Conservation (phyloP, 129 eudicot species). For the Flaveria trinervia region DNA sequence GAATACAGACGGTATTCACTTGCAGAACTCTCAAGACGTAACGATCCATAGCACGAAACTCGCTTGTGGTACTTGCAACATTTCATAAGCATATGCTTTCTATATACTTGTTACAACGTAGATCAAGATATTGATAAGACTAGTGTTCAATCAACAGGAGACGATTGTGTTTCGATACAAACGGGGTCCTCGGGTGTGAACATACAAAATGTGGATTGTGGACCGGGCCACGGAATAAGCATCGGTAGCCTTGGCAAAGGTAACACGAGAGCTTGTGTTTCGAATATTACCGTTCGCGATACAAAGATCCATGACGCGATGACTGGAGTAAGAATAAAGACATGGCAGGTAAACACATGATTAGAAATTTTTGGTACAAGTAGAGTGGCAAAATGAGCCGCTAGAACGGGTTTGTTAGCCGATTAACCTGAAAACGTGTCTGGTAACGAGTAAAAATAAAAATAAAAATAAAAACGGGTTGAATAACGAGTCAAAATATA, state of each 20-base stretch:
- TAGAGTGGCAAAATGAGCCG: not conserved
- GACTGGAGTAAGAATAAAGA: constrained; percentile 78
- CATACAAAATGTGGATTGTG: constrained; percentile 62
- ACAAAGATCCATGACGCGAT: constrained; percentile 42
- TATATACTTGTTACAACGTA: not conserved
- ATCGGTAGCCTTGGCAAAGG: constrained; percentile 73
- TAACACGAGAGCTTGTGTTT: constrained; percentile 61
- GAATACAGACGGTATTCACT: constrained; percentile 85
- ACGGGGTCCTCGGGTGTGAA: constrained; percentile 58
- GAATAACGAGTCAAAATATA: no score
- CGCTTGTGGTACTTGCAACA: constrained; percentile 54
- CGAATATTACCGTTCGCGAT: constrained; percentile 63
- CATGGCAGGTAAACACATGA: constrained; percentile 62
- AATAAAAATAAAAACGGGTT: no score
- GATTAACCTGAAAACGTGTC: no score
- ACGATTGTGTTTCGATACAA: constrained; percentile 78
- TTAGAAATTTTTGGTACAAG: not conserved
- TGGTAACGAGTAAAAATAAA: no score
- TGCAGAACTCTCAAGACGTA: constrained; percentile 73
- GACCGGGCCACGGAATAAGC: constrained; percentile 83
- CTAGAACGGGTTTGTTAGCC: no score
- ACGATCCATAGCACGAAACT: constrained; percentile 47
- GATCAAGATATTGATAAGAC: not conserved
- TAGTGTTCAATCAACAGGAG: constrained; percentile 42
- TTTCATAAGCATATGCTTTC: not conserved